Conservation (phyloP, 441 rosid genomes). For the Brassica balearica region DNA sequence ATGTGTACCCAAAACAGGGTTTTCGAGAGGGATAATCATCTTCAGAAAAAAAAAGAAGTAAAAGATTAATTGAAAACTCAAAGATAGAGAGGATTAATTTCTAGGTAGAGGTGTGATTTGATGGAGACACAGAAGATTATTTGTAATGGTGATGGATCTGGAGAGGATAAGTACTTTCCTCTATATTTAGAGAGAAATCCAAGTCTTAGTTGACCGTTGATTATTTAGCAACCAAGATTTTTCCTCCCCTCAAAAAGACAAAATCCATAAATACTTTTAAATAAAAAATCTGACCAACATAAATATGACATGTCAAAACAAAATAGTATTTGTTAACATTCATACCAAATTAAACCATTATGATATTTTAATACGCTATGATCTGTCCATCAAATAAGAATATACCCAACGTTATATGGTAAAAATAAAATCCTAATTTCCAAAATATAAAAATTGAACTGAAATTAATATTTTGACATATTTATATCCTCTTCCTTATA, state of each 20-base stretch:
- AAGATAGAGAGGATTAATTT: not conserved
- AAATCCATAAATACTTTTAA: not conserved
- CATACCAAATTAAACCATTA: not conserved
- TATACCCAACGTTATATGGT: not conserved
- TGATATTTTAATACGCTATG: not conserved
- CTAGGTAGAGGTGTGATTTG: conserved; percentile 12
- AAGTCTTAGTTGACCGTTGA: not conserved
- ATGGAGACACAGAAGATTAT: conserved; percentile 30
- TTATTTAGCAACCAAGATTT: not conserved
- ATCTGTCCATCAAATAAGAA: not conserved
- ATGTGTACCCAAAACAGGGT: conserved; percentile 45
- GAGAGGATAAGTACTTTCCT: conserved; percentile 44
- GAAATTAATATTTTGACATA: not conserved
- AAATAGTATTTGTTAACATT: not conserved
- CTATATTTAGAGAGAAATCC: conserved; percentile 45
- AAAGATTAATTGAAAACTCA: conserved; percentile 6
- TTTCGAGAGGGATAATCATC: conserved; percentile 56
- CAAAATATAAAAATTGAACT: not conserved
- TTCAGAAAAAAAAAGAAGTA: not conserved
- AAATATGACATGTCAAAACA: conserved; percentile 6
- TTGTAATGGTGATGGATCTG: conserved; percentile 39
- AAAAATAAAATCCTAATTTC: conserved; percentile 10
- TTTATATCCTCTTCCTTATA: not conserved
- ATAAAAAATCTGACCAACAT: not conserved
- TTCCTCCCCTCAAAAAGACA: not conserved